Evolutionary conservation across 257 asterid species (phyloP), one percentile per base, ranked within the genome.

Genomic region (Ocimum tenuiflorum): DNA sequence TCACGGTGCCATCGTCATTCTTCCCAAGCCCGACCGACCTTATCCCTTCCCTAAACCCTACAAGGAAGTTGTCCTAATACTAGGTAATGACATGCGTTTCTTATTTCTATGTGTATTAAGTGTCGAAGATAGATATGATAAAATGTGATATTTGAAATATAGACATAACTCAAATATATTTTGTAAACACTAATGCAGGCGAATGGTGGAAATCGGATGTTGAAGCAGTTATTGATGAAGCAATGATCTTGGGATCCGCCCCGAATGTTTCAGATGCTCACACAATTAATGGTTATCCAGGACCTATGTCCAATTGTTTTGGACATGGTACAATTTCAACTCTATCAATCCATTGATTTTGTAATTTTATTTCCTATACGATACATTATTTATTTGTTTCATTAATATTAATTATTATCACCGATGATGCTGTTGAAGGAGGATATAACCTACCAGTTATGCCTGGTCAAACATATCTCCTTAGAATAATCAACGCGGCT

Each of bases 121-220:
- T n/a, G n/a, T n/a, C n/a, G n/a, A n/a, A n/a, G n/a, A n/a, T n/a
- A n/a, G n/a, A n/a, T n/a, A n/a, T n/a, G n/a, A n/a, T n/a, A n/a
- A n/a, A n/a, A n/a, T n/a, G n/a, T n/a, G n/a, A n/a, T n/a, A n/a
- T n/a, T n/a, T n/a, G n/a, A n/a, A n/a, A n/a, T n/a, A n/a, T n/a
- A n/a, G n/a, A n/a, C n/a, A n/a, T n/a, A n/a, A n/a, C n/a, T n/a
- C n/a, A n/a, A n/a, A n/a, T n/a, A n/a, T 24, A 24, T 24, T 24
- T 24, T 24, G 31, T 24, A 24, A 24, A 24, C 31, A 24, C 1
- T 4, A 24, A 7, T 56, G 24, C 43, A 80, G 91, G 87, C 8
- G 94, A 83, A 70, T 86, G 88, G 90, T 83, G 90, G 94, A 86
- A 81, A 15, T 79, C 86, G 6, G 83, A 83, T 62, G 86, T 83